A percentile compares a stretch with the other conserved stretches of the same genome.
Evolutionary conservation across 352 stramenopile species (phyloP).

Genomic region (Globisporangium recalcitrans): DNA sequence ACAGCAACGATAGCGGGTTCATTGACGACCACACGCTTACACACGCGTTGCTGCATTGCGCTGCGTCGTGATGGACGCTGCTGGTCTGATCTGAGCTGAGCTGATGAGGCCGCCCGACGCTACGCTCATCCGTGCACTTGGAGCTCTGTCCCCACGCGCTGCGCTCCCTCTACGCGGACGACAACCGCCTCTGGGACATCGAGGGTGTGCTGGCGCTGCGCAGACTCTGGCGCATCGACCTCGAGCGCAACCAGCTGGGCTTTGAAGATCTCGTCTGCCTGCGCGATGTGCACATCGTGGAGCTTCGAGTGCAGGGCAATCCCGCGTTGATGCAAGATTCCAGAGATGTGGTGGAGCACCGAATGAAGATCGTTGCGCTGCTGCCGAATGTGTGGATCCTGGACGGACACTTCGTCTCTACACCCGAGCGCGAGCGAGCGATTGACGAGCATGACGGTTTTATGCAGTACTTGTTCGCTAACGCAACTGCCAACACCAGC

Average conservation of each 20-base stretch:
- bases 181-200: conserved; percentile 44
- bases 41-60: neutral
- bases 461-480: conserved; percentile 22
- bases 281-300: conserved; percentile 50
- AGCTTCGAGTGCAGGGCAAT: conserved; percentile 43
- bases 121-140: conserved; percentile 48
- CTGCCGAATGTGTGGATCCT: conserved; percentile 57
- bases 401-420: conserved; percentile 52
- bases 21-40: conserved; percentile 1
- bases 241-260: conserved; percentile 41
- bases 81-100: conserved; percentile 8
- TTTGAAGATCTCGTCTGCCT: conserved; percentile 54
- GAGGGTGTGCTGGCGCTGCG: conserved; percentile 31
- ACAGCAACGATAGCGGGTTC: neutral
- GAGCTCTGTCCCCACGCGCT: conserved; percentile 30
- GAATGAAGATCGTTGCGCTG: conserved; percentile 40
- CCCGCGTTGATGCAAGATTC: conserved; percentile 21
- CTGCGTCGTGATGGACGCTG: neutral
- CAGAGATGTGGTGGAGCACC: conserved; percentile 22
- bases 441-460: conserved; percentile 38
- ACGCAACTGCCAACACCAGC: neutral
- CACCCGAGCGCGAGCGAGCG: conserved; percentile 31
- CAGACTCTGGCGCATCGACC: conserved; percentile 48
- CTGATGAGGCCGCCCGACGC: conserved; percentile 39
- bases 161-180: conserved; percentile 46